Base-by-base conservation (phyloP, 2,329 filamentous ascomycete genomes). In the Pseudogymnoascus sp. region DNA sequence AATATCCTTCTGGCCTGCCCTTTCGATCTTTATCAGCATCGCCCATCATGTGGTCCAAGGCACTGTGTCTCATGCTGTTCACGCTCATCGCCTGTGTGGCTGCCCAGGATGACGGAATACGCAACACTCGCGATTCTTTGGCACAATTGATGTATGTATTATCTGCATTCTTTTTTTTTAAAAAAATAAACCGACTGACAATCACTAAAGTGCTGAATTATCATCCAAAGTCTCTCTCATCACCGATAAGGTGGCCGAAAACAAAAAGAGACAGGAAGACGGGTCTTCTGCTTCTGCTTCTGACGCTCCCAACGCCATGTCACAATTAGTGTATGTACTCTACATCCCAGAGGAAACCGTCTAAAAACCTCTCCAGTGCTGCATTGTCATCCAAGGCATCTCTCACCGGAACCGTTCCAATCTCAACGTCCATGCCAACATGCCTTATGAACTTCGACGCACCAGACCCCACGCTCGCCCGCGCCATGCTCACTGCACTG, bases 41-140 rank as follows among this genome's bases (percentile, higher is more conserved):
- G 47, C 47, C 47, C 28, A 54, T 54, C 47, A 54, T 54, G 47
- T 54, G 47, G 47, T 54, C 47, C 28, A 54, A 33, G n/a, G 16
- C 47, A 33, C 28, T 20, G 5, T 54, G 47, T 18, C 16, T 54
- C 28, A 12, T 54, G 28, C 2, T 54, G 30, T 12, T 54, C 28
- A 20, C 16, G 11, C 6, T 54, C 28, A 33, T 54, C 47, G 47
- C 47, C 25, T 6, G 16, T 20, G 47, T 54, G 11, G 28, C 33
- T n/a, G 47, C 47, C 5, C 47, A 54, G 28, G 12, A 54, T 20
- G n/a, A 54, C 4, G 28, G n/a, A 12, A 54, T 33, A 20, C 25
- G 33, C 12, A 16, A 33, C 2, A n/a, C 28, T 33, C 25, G 28
- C 16, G 47, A 54, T 20, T 28, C 28, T 3, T 12, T 54, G 47